Percentiles rank a stretch among this genome's conserved stretches.
Conservation (phyloP, 345 rosid genomes). For the Reutealis trisperma region DNA sequence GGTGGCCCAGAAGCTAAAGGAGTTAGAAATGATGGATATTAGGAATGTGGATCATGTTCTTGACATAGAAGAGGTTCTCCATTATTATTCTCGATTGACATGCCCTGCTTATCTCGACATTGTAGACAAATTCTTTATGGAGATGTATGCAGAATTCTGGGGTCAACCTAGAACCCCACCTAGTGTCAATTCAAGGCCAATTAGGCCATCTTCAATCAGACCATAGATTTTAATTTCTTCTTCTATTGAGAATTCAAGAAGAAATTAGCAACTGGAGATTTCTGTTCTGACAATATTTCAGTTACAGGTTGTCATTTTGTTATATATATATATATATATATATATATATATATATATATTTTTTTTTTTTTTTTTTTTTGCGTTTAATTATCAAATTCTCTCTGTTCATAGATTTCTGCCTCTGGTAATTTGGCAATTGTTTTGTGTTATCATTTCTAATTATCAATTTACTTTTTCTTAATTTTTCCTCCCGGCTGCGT, state of each 20-base stretch:
- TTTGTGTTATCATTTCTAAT: constrained; percentile 2
- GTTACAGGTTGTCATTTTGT: constrained; percentile 1
- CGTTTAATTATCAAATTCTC: not conserved
- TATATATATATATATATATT: too few relatives aligned
- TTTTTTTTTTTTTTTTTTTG: not conserved
- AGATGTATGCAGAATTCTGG: constrained; percentile 54
- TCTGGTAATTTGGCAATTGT: not conserved
- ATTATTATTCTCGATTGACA: constrained; percentile 73
- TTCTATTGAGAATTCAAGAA: too few relatives aligned
- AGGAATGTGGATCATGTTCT: constrained; percentile 58
- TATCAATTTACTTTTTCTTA: too few relatives aligned
- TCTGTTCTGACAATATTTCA: not conserved
- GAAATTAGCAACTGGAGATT: not conserved
- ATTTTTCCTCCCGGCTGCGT: too few relatives aligned
- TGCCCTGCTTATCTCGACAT: constrained; percentile 71
- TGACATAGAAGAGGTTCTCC: constrained; percentile 72
- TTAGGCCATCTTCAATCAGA: constrained; percentile 15
- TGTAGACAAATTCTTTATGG: constrained; percentile 71
- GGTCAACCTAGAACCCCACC: constrained; percentile 19
- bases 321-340: too few relatives aligned
- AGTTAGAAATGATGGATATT: constrained; percentile 64
- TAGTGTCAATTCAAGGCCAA: constrained; percentile 21
- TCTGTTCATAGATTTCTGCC: not conserved
- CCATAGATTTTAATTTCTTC: not conserved
- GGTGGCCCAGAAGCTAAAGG: constrained; percentile 58